Base-by-base conservation (phyloP, 768 basidiomycete genomes). In the Coprinopsis marcescibilis region DNA sequence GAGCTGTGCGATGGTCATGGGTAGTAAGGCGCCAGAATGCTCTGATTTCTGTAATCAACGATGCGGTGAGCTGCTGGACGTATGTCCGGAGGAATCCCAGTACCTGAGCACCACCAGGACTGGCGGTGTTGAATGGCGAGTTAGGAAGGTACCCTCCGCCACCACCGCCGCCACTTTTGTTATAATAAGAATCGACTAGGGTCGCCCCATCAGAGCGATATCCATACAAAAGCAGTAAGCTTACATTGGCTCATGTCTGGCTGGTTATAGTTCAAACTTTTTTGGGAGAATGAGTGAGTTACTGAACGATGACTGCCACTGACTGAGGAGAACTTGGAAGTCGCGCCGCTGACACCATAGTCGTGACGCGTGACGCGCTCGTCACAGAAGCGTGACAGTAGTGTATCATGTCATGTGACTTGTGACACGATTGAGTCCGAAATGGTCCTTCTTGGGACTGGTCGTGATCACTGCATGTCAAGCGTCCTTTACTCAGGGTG, bases 1-100 rank as follows among this genome's bases (percentile, higher is more conserved):
- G 36, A 96, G 72, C 59, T 95, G 92, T 43, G 78, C 74, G 55
- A 87, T 75, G 2, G 85, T 90, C 42, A 90, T 76, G 3, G 91
- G 89, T 27, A 91, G 74, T 19, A 67, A 15, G 49, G 60, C 70
- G 43, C 69, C 66, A 0, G 69, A 63, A 26, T 65, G 56, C 50
- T 71, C 70, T 36, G 61, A 65, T 53, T 60, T 68, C 67, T 71
- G 41, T 2, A 27, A 21, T 5, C 7, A 27, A 14, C 14, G 7
- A 14, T 4, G 27, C 8, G 17, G 5, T 43, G 24, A 14, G 17
- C n/a, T 27, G 26, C 4, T 6, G 4, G 30, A 15, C 13, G 7
- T 30, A 21, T 8, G 11, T 4, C n/a, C 30, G 10, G n/a, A 32
- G 8, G 24, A 4, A 19, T 30, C 21, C 26, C 4, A 40, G 19